Percentiles rank a stretch among this genome's conserved stretches.
Conservation (phyloP, 2,329 filamentous ascomycete genomes). For the Lasiodiplodia gonubiensis region DNA sequence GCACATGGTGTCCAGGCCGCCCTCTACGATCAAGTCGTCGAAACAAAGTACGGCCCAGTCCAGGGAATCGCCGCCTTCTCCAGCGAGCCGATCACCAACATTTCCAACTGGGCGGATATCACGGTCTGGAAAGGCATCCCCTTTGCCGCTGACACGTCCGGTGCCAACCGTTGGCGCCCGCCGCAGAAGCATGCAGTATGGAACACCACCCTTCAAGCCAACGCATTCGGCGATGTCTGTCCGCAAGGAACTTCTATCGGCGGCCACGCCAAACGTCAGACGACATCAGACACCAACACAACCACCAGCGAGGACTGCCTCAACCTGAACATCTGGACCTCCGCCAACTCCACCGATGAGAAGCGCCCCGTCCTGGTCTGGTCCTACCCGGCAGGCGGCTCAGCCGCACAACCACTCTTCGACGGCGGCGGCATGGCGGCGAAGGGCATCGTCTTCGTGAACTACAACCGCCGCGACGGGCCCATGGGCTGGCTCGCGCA, state of each 20-base stretch:
- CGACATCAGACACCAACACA: neutral
- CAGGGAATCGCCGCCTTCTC: constrained; percentile 4
- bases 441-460: constrained; percentile 74
- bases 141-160: constrained; percentile 29
- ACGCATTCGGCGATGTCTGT: constrained; percentile 25
- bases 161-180: constrained; percentile 22
- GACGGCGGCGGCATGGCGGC: constrained; percentile 31
- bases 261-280: neutral
- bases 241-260: constrained; percentile 19
- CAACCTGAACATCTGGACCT: constrained; percentile 53
- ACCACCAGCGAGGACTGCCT: constrained; percentile 54
- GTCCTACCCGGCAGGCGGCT: constrained; percentile 32
- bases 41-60: constrained; percentile 15
- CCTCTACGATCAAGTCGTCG: constrained; percentile 31
- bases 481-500: constrained; percentile 74
- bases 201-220: constrained; percentile 25
- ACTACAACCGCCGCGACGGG: constrained; percentile 77
- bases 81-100: neutral
- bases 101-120: constrained; percentile 13
- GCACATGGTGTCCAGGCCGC: neutral
- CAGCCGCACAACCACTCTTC: constrained; percentile 27
- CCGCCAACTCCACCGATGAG: constrained; percentile 38
- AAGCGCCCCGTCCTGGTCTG: constrained; percentile 49
- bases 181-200: constrained; percentile 17
- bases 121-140: constrained; percentile 25